phyloP scores from a whole-genome alignment of 805 yeast species.

The Cyberlindnera euphorbiae region DNA sequence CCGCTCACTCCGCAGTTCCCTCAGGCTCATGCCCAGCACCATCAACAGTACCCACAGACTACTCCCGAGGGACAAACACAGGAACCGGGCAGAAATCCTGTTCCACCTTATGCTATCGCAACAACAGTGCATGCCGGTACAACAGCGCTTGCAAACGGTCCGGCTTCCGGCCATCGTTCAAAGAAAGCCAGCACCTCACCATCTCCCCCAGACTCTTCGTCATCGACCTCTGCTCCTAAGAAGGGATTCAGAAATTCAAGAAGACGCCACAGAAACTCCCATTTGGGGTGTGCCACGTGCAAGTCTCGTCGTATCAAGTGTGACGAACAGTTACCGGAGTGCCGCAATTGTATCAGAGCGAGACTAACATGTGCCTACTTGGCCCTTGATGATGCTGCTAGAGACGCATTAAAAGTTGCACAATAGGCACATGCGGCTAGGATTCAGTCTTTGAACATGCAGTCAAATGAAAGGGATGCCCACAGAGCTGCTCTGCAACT shows the following conservation, averaged over 20 bases:
- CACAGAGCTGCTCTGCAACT: conserved; percentile 7
- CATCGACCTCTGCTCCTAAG: conserved; percentile 10
- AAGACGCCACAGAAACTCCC: conserved; percentile 63
- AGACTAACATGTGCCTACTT: conserved; percentile 46
- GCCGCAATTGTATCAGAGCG: conserved; percentile 48
- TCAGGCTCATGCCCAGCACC: conserved; percentile 11
- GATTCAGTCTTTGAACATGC: conserved; percentile 30
- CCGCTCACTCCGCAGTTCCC: background rate
- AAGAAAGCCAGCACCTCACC: conserved; percentile 2
- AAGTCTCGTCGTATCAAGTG: conserved; percentile 60
- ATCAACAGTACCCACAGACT: conserved; percentile 2
- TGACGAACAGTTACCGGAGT: conserved; percentile 57
- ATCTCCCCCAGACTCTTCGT: conserved; percentile 5
- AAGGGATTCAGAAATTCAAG: conserved; percentile 30
- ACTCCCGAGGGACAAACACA: too few species aligned
- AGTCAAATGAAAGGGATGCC: conserved; percentile 19
- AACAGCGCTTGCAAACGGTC: too few species aligned
- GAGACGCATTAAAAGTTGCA: conserved; percentile 45
- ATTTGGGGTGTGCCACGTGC: conserved; percentile 70
- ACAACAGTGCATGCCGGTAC: conserved; percentile 19
- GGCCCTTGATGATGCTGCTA: conserved; percentile 42
- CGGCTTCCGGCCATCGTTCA: background rate
- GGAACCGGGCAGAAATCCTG: conserved; percentile 17
- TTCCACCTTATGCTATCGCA: conserved; percentile 33
- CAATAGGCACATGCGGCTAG: conserved; percentile 36